These are phyloP conservation scores for Candida koratica DNA, from an alignment of 805 yeast genomes.

Conservation along the genomic window DNA sequence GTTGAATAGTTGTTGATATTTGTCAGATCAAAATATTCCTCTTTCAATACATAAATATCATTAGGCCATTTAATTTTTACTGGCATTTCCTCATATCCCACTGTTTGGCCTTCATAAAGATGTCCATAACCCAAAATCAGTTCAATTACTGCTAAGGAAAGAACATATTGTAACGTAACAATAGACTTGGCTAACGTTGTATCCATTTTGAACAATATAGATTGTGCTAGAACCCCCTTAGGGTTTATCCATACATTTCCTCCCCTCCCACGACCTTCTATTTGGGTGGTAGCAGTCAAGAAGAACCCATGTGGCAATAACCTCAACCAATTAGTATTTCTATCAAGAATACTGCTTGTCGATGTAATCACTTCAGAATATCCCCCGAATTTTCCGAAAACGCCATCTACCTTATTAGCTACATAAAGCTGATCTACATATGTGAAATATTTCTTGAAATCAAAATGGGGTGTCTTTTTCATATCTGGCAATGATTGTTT, in stretches of 20 bases:
- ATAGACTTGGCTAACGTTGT: slow-evolving; percentile 47
- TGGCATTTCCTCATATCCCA: slow-evolving; percentile 72
- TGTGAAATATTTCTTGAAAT: slow-evolving; percentile 52
- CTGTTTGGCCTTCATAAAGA: slow-evolving; percentile 30
- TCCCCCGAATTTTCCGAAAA: slow-evolving; percentile 59
- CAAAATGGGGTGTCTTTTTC: slow-evolving; percentile 68
- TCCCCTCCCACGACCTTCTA: slow-evolving; percentile 91
- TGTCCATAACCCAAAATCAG: slow-evolving; percentile 61
- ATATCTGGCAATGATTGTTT: slow-evolving; percentile 45
- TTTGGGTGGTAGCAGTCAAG: slow-evolving; percentile 75
- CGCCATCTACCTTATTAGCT: slow-evolving; percentile 19
- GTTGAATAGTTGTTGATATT: slow-evolving; percentile 29
- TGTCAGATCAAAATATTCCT: slow-evolving; percentile 43
- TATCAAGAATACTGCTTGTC: slow-evolving; percentile 73
- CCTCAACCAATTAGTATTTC: slow-evolving; percentile 57
- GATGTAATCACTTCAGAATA: slow-evolving; percentile 92
- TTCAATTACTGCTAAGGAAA: slow-evolving; percentile 78
- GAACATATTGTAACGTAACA: slow-evolving; percentile 82
- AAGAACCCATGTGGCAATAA: slow-evolving; percentile 68
- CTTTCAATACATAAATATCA: slow-evolving; percentile 75
- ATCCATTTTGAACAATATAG: slow-evolving; percentile 60
- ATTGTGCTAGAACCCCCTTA: slow-evolving; percentile 81
- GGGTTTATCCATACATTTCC: slow-evolving; percentile 96
- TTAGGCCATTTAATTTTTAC: slow-evolving; percentile 94
- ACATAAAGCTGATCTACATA: slow-evolving; percentile 29